A percentile compares a stretch with the other conserved stretches of the same genome.
These are phyloP conservation scores for Penicillium riverlandense DNA, from an alignment of 495 filamentous ascomycete genomes.

Conservation along the genomic window DNA sequence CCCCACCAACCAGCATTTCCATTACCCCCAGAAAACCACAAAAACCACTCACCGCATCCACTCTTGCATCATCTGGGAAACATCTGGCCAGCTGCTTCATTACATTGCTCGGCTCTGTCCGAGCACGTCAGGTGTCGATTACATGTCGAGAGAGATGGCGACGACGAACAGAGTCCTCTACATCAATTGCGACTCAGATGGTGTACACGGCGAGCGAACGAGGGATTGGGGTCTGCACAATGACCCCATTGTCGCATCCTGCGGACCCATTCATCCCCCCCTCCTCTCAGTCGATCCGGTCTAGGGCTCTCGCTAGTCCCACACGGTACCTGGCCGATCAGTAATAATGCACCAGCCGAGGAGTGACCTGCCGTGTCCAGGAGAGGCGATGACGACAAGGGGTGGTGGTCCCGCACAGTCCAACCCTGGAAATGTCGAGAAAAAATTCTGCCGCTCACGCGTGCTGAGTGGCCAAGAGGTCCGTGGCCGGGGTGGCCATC, in stretches of 20 bases:
- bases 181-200: too few species aligned
- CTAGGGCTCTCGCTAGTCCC: constrained; percentile 9
- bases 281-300: constrained; percentile 10
- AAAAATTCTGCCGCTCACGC: constrained; percentile 8
- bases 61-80: background rate
- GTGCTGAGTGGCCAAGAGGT: constrained; percentile 15
- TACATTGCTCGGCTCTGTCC: too few species aligned
- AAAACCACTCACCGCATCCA: constrained; percentile 12
- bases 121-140: too few species aligned
- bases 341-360: background rate
- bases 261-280: constrained; percentile 16
- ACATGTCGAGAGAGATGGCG: too few species aligned
- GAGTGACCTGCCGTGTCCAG: too few species aligned
- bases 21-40: constrained; percentile 20
- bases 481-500: constrained; percentile 11
- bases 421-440: background rate
- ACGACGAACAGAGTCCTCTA: too few species aligned
- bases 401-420: too few species aligned
- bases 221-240: constrained; percentile 11
- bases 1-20: constrained; percentile 2
- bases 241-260: constrained; percentile 15
- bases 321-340: constrained; percentile 12
- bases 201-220: background rate
- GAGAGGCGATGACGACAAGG: too few species aligned
- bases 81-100: too few species aligned